Evolutionary conservation across 768 basidiomycete genomes (phyloP), one percentile per base, ranked within the genome.

Genomic region (Serendipita sp.): DNA sequence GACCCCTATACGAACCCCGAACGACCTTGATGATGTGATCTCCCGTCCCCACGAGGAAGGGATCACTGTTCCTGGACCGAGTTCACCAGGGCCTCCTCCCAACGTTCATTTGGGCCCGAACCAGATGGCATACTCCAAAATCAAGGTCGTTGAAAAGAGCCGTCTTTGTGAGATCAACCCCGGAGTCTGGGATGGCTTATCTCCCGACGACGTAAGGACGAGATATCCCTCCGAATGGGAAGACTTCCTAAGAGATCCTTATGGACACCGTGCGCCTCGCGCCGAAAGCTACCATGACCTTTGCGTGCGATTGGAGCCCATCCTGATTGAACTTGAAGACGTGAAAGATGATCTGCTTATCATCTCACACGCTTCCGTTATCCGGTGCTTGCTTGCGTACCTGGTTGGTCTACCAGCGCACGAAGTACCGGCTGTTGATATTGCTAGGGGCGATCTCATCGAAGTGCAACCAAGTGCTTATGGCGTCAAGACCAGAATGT

Each of bases 101-200:
- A 65, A 13, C 64, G 69, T 23, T 28, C 75, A 70, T 60, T 66
- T 63, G 16, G 66, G 65, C 23, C 41, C 54, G 23, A 41, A 38
- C 10, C 63, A 41, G 44, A 16, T 34, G 7, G 38, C 44, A n/a
- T 46, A 23, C 64, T 45, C 47, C 46, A 81, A 79, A 62, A 82
- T 91, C 73, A 92, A 88, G 72, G 91, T 98, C 35, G 82, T 93
- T 52, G 92, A 99, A 76, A 97, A 96, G 70, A 83, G 88, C 0
- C 93, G 94, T 74, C 97, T 98, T 94, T 80, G 85, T 63, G 96
- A 99, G 77, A 96, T 98, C 71, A 99, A 99, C 71, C 95, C 94
- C 63, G 95, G 88, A 4, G 85, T 98, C 16, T 96, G 94, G 93
- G 96, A 98, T 73, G 96, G 96, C 0, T 79, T 98, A 44, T 89